Evolutionary conservation across 2,329 filamentous ascomycete genomes (phyloP), one percentile per base, ranked within the genome.

Genomic region (Fusarium floridanum): DNA sequence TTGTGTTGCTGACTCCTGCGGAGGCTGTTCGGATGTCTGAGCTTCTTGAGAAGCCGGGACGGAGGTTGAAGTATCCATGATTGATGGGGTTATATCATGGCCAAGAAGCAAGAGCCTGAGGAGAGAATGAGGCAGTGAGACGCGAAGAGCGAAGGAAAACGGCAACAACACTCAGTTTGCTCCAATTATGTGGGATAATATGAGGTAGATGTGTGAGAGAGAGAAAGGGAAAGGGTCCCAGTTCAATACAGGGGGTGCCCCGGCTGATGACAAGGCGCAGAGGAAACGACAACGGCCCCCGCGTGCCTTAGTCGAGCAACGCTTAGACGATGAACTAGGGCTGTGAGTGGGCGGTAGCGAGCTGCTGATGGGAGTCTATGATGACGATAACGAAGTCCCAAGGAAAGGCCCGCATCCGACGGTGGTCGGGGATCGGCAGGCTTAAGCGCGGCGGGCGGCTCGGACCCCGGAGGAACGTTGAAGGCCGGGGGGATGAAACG

Each of bases 281-380:
- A 20, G 48, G 24, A 32, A 53, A 53, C 48, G 45, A 60, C 60
- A 74, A 68, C 17, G 27, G 50, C 50, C 48, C 72, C 72, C 67
- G 71, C 71, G 68, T 65, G 22, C 45, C 64, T 72, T 67, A 66
- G 68, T 45, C 68, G 60, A 39, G 22, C 12, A 37, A 27, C 24
- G 16, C 43, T 39, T 45, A 37, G 37, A 39, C 20, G 17, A n/a
- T 39, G 36, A 55, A 43, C 61, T 57, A 17, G 59, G 50, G 36
- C 37, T 72, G 69, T 63, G 65, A 75, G 65, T 75, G 72, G 72
- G 64, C 60, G 48, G 57, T 41, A 75, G 65, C 45, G 68, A 69
- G 62, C 60, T n/a, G 57, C 56, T 60, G 53, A 43, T 32, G 60
- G 27, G 16, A 66, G 62, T 75, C 68, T 66, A 74, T 75, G 72